A percentile compares a stretch with the other conserved stretches of the same genome.
phyloP scores from a whole-genome alignment of 2,329 filamentous ascomycete species.

The Trichoderma aggressivum region DNA sequence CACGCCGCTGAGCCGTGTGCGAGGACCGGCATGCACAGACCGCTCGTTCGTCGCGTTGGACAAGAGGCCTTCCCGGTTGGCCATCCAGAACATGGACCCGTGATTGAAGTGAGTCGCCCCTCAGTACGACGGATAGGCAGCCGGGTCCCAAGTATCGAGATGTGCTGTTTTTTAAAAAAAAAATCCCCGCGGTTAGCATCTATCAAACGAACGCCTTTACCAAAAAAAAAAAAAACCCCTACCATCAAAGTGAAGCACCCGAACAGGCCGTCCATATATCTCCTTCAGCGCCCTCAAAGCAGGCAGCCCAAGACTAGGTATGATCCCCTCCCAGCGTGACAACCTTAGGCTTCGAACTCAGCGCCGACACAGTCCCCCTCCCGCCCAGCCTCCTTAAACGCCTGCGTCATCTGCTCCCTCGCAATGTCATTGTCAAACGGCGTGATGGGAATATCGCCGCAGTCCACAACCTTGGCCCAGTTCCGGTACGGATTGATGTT shows the following conservation, averaged over 20 bases:
- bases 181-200: conserved; percentile 21
- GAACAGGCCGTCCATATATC: conserved; percentile 59
- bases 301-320: conserved; percentile 64
- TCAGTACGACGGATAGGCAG: conserved; percentile 78
- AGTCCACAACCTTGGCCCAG: conserved; percentile 82
- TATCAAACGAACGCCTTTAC: no score
- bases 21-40: conserved; percentile 77
- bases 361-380: conserved; percentile 37
- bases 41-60: conserved; percentile 65
- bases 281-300: conserved; percentile 64
- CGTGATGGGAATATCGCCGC: conserved; percentile 83
- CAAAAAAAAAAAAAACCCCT: no score
- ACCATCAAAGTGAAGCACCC: conserved; percentile 71
- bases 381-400: conserved; percentile 66
- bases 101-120: conserved; percentile 67
- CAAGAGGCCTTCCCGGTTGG: conserved; percentile 75
- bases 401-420: conserved; percentile 77
- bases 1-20: conserved; percentile 67
- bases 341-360: conserved; percentile 49
- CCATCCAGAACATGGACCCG: conserved; percentile 89
- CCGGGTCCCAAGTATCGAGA: conserved; percentile 82
- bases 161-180: conserved; percentile 56
- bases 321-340: conserved; percentile 73
- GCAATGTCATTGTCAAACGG: conserved; percentile 85
- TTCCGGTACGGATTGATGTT: conserved; percentile 79